phyloP scores from a whole-genome alignment of 768 basidiomycete genomes.

The Rossbeevera mucosa region DNA sequence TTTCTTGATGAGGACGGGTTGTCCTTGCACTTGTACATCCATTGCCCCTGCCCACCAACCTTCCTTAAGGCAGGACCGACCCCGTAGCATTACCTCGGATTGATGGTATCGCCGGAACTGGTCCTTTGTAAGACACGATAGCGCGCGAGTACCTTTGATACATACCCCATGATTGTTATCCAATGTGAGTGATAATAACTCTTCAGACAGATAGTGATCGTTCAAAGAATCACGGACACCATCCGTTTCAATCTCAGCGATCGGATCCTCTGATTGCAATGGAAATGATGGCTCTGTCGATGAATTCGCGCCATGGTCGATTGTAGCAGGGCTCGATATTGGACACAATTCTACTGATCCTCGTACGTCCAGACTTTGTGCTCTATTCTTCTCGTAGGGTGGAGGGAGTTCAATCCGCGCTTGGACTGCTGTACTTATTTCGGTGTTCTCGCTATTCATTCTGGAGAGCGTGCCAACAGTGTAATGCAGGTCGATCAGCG shows the following conservation, averaged over 20 bases:
- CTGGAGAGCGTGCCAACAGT: constrained; percentile 27
- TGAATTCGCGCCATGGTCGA: background rate
- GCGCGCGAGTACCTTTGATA: too few relatives aligned
- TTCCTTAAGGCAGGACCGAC: constrained; percentile 33
- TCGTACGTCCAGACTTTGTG: background rate
- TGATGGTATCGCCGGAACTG: constrained; percentile 51
- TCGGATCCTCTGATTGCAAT: constrained; percentile 1
- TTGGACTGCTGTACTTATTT: background rate
- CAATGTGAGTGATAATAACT: constrained; percentile 17
- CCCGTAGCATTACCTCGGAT: constrained; percentile 40
- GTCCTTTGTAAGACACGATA: constrained; percentile 4
- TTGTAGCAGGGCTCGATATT: background rate
- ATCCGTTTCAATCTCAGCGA: constrained; percentile 20
- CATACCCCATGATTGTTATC: constrained; percentile 35
- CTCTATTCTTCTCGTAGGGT: constrained; percentile 16
- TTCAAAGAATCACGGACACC: constrained; percentile 12
- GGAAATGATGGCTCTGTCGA: background rate
- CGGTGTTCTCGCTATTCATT: background rate
- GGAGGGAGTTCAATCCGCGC: constrained; percentile 11
- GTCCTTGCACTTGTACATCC: constrained; percentile 39
- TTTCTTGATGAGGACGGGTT: constrained; percentile 38
- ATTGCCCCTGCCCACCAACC: constrained; percentile 48
- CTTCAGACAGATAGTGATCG: constrained; percentile 22
- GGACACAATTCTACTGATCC: background rate
- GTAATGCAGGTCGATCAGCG: constrained; percentile 45